A percentile compares a stretch with the other conserved stretches of the same genome.
Evolutionary conservation across 441 rosid species (phyloP).

Genomic region (Raphanus hybrid): DNA sequence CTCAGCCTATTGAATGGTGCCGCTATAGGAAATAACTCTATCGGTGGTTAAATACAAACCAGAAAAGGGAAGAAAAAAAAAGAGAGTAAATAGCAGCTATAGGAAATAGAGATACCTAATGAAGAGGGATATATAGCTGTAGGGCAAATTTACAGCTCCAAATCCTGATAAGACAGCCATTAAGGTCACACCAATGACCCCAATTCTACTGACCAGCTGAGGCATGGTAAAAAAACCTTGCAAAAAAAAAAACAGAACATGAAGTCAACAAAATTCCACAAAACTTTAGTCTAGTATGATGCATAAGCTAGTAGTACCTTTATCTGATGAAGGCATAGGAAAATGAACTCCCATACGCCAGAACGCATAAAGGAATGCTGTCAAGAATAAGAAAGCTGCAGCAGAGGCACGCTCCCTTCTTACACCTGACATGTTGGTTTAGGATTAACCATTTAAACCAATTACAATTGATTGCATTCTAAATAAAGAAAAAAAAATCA

Average conservation of each 20-base stretch:
- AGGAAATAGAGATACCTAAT: constrained; percentile 60
- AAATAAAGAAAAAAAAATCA: too few species aligned
- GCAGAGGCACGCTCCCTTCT: constrained; percentile 93
- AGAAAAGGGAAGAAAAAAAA: neutral
- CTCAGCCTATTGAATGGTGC: neutral
- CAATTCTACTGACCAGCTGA: constrained; percentile 98
- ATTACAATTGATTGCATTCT: too few species aligned
- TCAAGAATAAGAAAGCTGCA: constrained; percentile 87
- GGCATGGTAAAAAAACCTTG: constrained; percentile 95
- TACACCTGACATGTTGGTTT: constrained; percentile 59
- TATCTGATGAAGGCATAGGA: constrained; percentile 96
- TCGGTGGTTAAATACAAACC: neutral
- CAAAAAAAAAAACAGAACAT: constrained; percentile 30
- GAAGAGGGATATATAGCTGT: constrained; percentile 97
- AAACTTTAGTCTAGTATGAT: neutral
- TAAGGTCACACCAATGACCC: constrained; percentile 97
- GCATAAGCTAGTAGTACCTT: constrained; percentile 40
- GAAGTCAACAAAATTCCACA: constrained; percentile 16
- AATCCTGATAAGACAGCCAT: constrained; percentile 99
- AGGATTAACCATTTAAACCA: neutral
- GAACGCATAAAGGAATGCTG: constrained; percentile 93
- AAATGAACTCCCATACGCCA: constrained; percentile 99
- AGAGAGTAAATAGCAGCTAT: neutral
- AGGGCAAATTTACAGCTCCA: constrained; percentile 98
- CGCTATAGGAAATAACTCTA: neutral